Evolutionary conservation across 352 stramenopile species (phyloP).

Genomic region (Phytopythium kandeliae): DNA sequence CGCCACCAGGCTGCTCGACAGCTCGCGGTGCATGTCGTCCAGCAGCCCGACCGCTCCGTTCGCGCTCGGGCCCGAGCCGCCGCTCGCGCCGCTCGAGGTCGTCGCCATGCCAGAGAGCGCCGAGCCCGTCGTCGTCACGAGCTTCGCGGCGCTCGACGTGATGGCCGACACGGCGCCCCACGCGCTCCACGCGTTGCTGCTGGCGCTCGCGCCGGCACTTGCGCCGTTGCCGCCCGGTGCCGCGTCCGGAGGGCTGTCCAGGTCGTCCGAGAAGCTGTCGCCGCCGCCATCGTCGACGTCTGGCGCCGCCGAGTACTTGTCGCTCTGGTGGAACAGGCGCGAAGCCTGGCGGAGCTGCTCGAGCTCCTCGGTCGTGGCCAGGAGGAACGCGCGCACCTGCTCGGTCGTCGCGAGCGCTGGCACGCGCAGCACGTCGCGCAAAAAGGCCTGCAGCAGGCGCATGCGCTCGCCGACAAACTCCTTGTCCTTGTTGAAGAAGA

Average conservation of each 20-base stretch:
- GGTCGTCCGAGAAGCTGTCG: conserved; percentile 23
- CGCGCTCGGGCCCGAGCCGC: conserved; percentile 10
- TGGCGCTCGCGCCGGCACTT: conserved; percentile 12
- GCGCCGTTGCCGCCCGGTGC: conserved; percentile 23
- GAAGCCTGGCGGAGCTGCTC: conserved; percentile 58
- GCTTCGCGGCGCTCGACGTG: conserved; percentile 67
- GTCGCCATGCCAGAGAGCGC: conserved; percentile 23
- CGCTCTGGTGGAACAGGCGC: conserved; percentile 22
- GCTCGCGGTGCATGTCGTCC: conserved; percentile 18
- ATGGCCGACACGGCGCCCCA: conserved; percentile 71
- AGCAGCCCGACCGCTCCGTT: not conserved
- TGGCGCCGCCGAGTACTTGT: conserved; percentile 9
- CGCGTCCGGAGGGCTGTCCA: conserved; percentile 19
- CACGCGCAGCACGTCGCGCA: conserved; percentile 66
- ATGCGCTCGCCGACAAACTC: conserved; percentile 86
- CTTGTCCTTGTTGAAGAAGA: conserved; percentile 83
- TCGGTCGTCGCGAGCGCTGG: conserved; percentile 61
- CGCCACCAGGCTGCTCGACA: conserved; percentile 53
- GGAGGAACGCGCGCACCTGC: conserved; percentile 62
- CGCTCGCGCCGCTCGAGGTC: conserved; percentile 9
- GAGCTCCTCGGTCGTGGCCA: conserved; percentile 79
- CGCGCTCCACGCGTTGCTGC: conserved; percentile 43
- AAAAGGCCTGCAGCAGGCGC: conserved; percentile 70
- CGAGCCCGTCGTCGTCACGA: conserved; percentile 65
- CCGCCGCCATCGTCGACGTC: conserved; percentile 44